Evolutionary conservation across 495 filamentous ascomycete genomes (phyloP), one percentile per base, ranked within the genome.

Genomic region (Hypoxylon fragiforme): DNA sequence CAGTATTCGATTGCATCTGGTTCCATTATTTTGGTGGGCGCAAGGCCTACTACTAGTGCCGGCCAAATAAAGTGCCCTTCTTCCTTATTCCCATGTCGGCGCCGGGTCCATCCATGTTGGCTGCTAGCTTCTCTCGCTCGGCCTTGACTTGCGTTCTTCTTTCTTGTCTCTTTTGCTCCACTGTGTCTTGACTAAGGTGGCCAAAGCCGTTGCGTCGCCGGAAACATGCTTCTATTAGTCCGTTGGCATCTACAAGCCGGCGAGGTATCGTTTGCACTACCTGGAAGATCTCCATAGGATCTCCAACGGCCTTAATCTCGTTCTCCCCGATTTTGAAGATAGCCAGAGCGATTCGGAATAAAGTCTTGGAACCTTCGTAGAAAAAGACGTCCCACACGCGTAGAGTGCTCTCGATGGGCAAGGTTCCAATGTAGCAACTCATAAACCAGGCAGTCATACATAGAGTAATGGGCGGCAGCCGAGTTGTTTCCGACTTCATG

Each of bases 381-480:
- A 96, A 97, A 67, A 97, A 89, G 3, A 86, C 80, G 58, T 98
- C 94, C 94, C 94, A 98, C 4, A 98, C 90, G 14, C 94, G 86
- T 11, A 97, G 76, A 0, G 89, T 89, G 31, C 87, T 87, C 67
- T 98, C 94, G 57, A 95, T 88, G 13, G 94, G 94, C 20, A 98
- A 70, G 1, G 86, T 95, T 28, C 92, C 91, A 67, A 97, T 92
- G 70, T 94, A 97, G 36, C 91, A 85, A 12, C 86, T 91, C 94
- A 98, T 98, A 69, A 98, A 95, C 94, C 94, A 98, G n/a, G 91
- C 86, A 1, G 92, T 96, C 63, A 92, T 86, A 53, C 91, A 92
- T 1, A 98, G 80, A 7, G 90, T 92, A 60, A 98, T 91, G 8
- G 94, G 89, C 0, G 94, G 94, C 6, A 96, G 75, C 2, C 88